These are phyloP conservation scores for Phytophthora niederhauseri DNA, from an alignment of 352 stramenopile genomes.

Conservation along the genomic window DNA sequence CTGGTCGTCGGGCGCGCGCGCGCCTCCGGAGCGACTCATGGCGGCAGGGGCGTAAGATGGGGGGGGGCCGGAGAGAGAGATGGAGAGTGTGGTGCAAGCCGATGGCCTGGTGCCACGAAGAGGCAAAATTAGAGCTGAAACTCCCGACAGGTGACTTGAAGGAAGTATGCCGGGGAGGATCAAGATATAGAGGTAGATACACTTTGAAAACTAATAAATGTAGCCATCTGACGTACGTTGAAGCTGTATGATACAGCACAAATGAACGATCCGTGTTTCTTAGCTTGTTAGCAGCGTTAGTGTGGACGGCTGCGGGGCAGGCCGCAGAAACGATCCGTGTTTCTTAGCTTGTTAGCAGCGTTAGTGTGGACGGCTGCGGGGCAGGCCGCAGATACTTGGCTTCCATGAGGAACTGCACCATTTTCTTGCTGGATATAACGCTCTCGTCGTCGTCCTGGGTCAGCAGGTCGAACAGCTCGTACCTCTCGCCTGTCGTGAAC, in stretches of 20 bases:
- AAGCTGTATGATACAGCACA: slow-evolving; percentile 7
- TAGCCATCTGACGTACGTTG: slow-evolving; percentile 13
- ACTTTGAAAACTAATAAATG: neutral
- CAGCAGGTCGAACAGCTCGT: slow-evolving; percentile 65
- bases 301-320: too few species aligned
- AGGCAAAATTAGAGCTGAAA: neutral
- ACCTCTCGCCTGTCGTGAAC: slow-evolving; percentile 56
- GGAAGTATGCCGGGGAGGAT: neutral
- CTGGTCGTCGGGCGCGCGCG: slow-evolving; percentile 73
- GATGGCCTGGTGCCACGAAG: neutral
- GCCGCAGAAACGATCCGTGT: neutral
- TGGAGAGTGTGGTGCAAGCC: slow-evolving; percentile 10
- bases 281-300: too few species aligned
- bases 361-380: neutral
- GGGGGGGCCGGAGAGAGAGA: slow-evolving; percentile 1
- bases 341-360: slow-evolving; percentile 4
- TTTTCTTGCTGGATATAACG: slow-evolving; percentile 36
- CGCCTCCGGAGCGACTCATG: slow-evolving; percentile 58
- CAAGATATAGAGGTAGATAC: neutral
- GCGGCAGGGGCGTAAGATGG: neutral
- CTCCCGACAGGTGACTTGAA: neutral
- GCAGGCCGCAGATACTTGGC: slow-evolving; percentile 30
- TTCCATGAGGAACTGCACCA: slow-evolving; percentile 42
- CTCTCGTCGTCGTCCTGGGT: slow-evolving; percentile 42
- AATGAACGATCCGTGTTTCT: too few species aligned